phyloP scores from a whole-genome alignment of 768 basidiomycete genomes.

The Daedaleopsis nitida region DNA sequence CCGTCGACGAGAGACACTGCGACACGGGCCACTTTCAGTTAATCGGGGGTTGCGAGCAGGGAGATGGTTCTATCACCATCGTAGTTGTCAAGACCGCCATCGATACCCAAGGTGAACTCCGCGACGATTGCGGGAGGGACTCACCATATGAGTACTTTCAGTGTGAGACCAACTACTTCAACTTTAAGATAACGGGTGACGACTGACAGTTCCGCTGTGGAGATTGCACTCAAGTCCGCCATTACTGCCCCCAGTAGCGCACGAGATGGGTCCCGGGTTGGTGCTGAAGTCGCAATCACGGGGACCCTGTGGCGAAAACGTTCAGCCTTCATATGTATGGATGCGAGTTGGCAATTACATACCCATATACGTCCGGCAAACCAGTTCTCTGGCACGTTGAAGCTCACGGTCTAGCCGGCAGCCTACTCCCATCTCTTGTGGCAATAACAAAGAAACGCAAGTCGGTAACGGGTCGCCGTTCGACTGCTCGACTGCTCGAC shows the following conservation, averaged over 20 bases:
- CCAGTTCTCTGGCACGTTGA: conserved; percentile 41
- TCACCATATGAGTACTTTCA: too few species aligned
- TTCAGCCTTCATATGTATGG: too few species aligned
- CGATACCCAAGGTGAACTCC: conserved; percentile 36
- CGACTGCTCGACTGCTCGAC: too few species aligned
- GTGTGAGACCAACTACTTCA: too few species aligned
- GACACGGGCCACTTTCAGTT: not conserved
- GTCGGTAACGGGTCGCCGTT: conserved; percentile 28
- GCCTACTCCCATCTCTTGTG: conserved; percentile 23
- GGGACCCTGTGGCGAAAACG: conserved; percentile 15
- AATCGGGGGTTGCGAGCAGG: too few species aligned
- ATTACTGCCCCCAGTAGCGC: conserved; percentile 41
- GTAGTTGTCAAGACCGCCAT: conserved; percentile 30
- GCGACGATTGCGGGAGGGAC: conserved; percentile 38
- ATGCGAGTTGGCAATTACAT: not conserved
- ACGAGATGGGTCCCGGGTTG: conserved; percentile 32
- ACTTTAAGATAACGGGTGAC: too few species aligned
- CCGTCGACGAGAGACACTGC: conserved; percentile 35
- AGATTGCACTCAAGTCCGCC: conserved; percentile 40
- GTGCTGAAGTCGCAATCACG: conserved; percentile 39
- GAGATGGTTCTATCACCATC: conserved; percentile 26
- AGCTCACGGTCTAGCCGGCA: conserved; percentile 27
- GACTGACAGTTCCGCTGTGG: conserved; percentile 36
- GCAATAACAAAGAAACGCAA: conserved; percentile 12
- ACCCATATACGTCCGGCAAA: conserved; percentile 40